These are phyloP conservation scores for Protomyces pachydermus DNA, from an alignment of 1,139 yeast species.

Conservation along the genomic window DNA sequence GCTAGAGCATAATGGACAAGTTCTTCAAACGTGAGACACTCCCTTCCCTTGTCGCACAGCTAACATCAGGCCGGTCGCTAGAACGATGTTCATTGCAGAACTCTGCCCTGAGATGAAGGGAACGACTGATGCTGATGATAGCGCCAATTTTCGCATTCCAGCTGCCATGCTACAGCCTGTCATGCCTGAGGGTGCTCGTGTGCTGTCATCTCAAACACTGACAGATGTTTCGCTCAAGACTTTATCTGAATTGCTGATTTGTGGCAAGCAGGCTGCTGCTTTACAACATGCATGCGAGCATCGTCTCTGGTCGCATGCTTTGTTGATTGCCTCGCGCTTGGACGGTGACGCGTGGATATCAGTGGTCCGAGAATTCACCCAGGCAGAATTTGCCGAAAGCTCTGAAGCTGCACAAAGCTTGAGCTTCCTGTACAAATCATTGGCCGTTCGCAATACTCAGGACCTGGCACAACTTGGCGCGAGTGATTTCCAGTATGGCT, in stretches of 20 bases:
- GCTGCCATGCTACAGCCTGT: background rate
- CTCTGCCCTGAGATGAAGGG: constrained; percentile 3
- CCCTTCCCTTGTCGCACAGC: background rate
- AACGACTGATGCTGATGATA: background rate
- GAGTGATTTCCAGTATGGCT: background rate
- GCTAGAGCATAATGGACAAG: constrained; percentile 4
- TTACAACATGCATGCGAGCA: constrained; percentile 56
- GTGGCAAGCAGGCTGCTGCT: constrained; percentile 66
- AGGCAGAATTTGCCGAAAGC: constrained; percentile 42
- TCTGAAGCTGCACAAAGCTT: constrained; percentile 47
- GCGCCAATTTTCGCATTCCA: constrained; percentile 8
- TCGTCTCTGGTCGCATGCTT: constrained; percentile 73
- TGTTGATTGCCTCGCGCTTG: constrained; percentile 61
- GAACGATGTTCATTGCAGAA: background rate
- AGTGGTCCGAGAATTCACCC: constrained; percentile 51
- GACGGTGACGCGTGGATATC: constrained; percentile 60
- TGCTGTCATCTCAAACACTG: background rate
- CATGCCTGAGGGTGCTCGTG: background rate
- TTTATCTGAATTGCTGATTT: constrained; percentile 38
- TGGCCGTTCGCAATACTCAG: constrained; percentile 57
- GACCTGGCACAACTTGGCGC: constrained; percentile 37
- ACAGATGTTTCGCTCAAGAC: constrained; percentile 7
- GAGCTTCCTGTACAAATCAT: constrained; percentile 59
- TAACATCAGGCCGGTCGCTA: constrained; percentile 5
- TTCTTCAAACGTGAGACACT: background rate